Base-by-base conservation (phyloP, 257 asterid genomes). In the Nicotiana benthamiana region DNA sequence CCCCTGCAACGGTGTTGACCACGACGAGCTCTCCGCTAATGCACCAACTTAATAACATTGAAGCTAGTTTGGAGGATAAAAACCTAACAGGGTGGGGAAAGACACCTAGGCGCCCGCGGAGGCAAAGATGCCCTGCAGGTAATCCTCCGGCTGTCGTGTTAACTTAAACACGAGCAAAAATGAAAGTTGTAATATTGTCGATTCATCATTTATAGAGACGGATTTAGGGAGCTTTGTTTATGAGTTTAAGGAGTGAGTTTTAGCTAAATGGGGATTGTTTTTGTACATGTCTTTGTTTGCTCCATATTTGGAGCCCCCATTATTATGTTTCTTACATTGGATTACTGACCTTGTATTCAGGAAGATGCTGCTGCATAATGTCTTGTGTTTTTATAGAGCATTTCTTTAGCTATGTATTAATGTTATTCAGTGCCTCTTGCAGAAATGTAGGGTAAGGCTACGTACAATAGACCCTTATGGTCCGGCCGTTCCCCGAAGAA, bases 51-150 rank as follows among this genome's bases (percentile, higher is more conserved):
- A 87, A 52, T 80, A 87, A 80, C 78, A 86, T 88, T 53, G 97
- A 89, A 83, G 88, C 84, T 43, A 89, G 90, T 46, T 80, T 93
- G 92, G 97, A 93, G 87, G 97, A 95, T 20, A 85, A 91, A 84
- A 93, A 95, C 87, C 87, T 95, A 79, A 92, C 97, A 2, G 97
- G 97, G 24, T 96, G 99, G 99, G 99, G 99, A 62, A 96, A 96
- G 92, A 96, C 97, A 57, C 88, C 98, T n/a, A 91, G 99, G 60
- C 96, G 99, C 77, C 99, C 98, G n/a, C 87, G 98, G 15, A 80
- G 99, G 75, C 99, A 94, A 79, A 87, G 99, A 74, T 94, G 94
- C 86, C 91, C 94, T 65, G 85, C 90, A 62, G 97, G 95, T 83
- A 91, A 88, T 86, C 83, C 90, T 86, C 83, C 90, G 64, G 82